Evolutionary conservation across 163 green algal genomes (phyloP), one percentile per base, ranked within the genome.

Genomic region (Trebouxiophyceae sp.): DNA sequence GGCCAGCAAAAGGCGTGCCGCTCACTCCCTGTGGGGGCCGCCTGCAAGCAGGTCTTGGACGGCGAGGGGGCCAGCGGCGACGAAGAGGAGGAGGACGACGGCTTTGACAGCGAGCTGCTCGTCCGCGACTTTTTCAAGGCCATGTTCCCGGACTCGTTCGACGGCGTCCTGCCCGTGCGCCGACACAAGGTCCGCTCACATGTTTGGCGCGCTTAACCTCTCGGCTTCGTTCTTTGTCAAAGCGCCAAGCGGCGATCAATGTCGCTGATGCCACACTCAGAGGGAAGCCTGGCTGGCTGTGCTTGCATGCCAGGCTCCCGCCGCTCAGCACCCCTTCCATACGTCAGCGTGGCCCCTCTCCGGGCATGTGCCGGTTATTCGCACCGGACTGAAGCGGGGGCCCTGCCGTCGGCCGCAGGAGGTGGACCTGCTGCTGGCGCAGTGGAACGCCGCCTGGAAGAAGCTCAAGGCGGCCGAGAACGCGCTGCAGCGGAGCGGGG

Each of bases 101-200:
- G 29, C 3, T 33, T 57, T 34, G 59, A 58, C 47, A 30, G 46
- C 16, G 54, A 81, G 19, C 33, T 64, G 23, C 62, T 80, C 23
- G 67, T 84, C 20, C 27, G 32, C 12, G 45, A 62, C 3, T 76
- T 64, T 29, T 84, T 84, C 63, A 31, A 50, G 29, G 57, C 62
- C 31, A 75, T 93, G 39, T 91, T 90, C 70, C 78, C 81, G 0
- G 45, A 82, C 3, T 76, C 85, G 57, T 90, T 90, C 68, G 73
- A 85, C 54, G 50, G 63, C 8, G 80, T 81, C 3, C 70, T 89
- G 8, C 80, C 82, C 22, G 79, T 91, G 4, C 72, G 78, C 28
- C 81, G 84, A 6, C 80, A 88, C 72, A 83, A 89, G 71, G 71
- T 77, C 30, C n/a, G n/a, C n/a, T n/a, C n/a, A n/a, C n/a, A n/a